Base-by-base conservation (phyloP, 2,329 filamentous ascomycete species). In the Aspergillus costaricaensis region DNA sequence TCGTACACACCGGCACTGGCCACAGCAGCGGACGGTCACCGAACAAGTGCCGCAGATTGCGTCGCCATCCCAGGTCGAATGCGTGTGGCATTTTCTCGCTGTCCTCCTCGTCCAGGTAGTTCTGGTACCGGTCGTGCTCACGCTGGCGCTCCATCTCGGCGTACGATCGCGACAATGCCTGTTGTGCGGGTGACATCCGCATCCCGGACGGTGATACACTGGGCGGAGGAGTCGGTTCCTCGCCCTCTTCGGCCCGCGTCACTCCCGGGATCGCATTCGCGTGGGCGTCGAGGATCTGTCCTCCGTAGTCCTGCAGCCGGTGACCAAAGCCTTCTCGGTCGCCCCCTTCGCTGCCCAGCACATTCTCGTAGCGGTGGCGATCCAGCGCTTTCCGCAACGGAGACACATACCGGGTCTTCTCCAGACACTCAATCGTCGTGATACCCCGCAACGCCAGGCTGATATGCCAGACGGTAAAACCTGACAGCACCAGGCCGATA, bases 371-470 rank as follows among this genome's bases (percentile, higher is more conserved):
- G 66, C 86, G 84, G 58, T 88, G 84, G 63, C 85, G 81, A 71
- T 91, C 87, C 72, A 94, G 84, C 52, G 85, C 85, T 72, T 87
- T 87, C 59, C 89, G 85, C 62, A 96, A 75, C 0, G 92, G 91
- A 9, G 90, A 92, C 7, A 96, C 84, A 77, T 99, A 99, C 58
- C 95, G 86, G 2, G 94, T 98, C 81, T 95, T 97, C 77, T 99
- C 95, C 61, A 99, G 81, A 70, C 90, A 96, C 76, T 99, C 95
- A 61, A 99, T 97, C 3, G 95, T 99, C 1, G 95, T 99, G 77
- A 96, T 88, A 3, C 91, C 92, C 25, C 85, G 85, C 57, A 85
- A 80, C 1, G 91, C 91, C 1, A 99, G 83, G 74, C 90, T 86
- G 58, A 98, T 83, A 80, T 99, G 95, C 93, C 95, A 99, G 1